Evolutionary conservation across 495 filamentous ascomycete genomes (phyloP), one percentile per base, ranked within the genome.

Genomic region (Cercophora newfieldiana): DNA sequence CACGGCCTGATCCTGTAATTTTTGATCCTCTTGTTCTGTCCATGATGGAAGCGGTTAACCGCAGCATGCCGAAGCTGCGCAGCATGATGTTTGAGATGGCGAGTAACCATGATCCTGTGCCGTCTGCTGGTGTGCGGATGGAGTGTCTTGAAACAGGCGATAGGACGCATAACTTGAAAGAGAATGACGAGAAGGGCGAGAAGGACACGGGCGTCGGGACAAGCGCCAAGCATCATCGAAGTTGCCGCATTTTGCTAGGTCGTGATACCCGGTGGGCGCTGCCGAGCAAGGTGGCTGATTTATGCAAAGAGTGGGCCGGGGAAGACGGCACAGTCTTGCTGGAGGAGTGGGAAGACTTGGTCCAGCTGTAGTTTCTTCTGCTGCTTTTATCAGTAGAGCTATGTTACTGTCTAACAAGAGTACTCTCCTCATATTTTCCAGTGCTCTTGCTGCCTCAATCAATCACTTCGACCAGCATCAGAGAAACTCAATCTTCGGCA

Each of bases 41-140:
- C 30, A 29, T 57, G 54, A 57, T 57, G 54, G 54, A 57, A 26
- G 54, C 24, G 54, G 54, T 57, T 26, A 57, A 57, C 22, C 3
- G 30, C 22, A 57, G 54, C 18, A 57, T 57, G 54, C 54, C 54
- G 22, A 57, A 57, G 22, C 54, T 57, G 14, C 14, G 24, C 54
- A 28, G 54, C 26, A 12, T 30, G 28, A 29, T 1, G 54, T 57
- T 57, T 30, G 54, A 57, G 54, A 57, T 57, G 1, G 54, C 54
- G 26, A 57, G 26, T 26, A 57, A 57, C 8, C 28, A 31, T 57
- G 54, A 30, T 30, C 2, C 54, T 57, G 26, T 30, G 28, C 54
- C 54, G 54, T 28, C 4, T 1, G 28, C 54, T 30, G 54, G 54
- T 1, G 26, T 57, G 54, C 22, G 54, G 7, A 57, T 30, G 16